phyloP scores from a whole-genome alignment of 2,329 filamentous ascomycete genomes.

The Tolypocladium endophyticum region DNA sequence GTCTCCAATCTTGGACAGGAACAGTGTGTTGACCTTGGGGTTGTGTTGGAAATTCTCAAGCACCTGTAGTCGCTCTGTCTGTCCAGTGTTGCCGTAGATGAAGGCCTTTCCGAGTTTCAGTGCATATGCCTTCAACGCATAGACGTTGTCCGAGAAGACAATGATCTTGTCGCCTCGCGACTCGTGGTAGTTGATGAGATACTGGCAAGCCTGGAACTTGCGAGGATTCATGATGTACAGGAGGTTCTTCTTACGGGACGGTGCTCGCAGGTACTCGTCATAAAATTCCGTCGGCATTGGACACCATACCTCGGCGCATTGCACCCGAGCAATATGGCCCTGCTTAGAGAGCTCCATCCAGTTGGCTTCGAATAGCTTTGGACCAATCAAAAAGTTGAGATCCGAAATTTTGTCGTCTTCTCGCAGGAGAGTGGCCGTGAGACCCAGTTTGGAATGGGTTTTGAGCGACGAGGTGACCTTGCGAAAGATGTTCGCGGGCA shows the following conservation, averaged over 20 bases:
- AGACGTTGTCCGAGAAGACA: slow-evolving; percentile 96
- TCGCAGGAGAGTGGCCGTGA: slow-evolving; percentile 86
- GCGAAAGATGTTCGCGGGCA: slow-evolving; percentile 91
- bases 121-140: slow-evolving; percentile 79
- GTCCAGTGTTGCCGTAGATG: slow-evolving; percentile 82
- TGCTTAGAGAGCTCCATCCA: slow-evolving; percentile 98
- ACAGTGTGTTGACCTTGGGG: slow-evolving; percentile 79
- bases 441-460: slow-evolving; percentile 85
- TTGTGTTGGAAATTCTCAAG: slow-evolving; percentile 95
- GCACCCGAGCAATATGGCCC: slow-evolving; percentile 91
- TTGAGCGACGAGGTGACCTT: slow-evolving; percentile 90
- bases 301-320: slow-evolving; percentile 98
- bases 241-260: slow-evolving; percentile 34
- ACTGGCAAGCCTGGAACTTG: slow-evolving; percentile 96
- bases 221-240: slow-evolving; percentile 96
- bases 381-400: slow-evolving; percentile 93
- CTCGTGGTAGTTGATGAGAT: slow-evolving; percentile 97
- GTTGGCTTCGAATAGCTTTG: slow-evolving; percentile 95
- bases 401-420: slow-evolving; percentile 98
- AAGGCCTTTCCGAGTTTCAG: slow-evolving; percentile 75
- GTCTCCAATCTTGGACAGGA: slow-evolving; percentile 94
- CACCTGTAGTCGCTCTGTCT: slow-evolving; percentile 76
- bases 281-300: slow-evolving; percentile 99
- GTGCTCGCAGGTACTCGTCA: slow-evolving; percentile 75
- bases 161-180: slow-evolving; percentile 93